A percentile compares a stretch with the other conserved stretches of the same genome.
These are phyloP conservation scores for Lachancea lanzarotensis DNA, from an alignment of 805 yeast species.

Conservation along the genomic window DNA sequence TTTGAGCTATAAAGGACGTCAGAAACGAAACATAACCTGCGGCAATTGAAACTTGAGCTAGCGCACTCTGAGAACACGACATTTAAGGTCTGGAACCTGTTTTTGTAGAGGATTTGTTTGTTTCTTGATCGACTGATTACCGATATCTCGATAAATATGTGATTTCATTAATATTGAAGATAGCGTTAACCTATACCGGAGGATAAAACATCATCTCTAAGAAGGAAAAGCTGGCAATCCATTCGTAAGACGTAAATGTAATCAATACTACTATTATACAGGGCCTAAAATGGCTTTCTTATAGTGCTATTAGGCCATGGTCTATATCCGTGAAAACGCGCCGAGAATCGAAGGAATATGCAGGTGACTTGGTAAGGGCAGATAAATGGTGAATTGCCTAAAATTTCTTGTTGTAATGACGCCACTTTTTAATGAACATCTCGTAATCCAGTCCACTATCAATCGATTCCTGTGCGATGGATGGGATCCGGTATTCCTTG, in stretches of 20 bases:
- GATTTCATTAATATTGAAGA: no score
- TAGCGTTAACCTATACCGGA: no score
- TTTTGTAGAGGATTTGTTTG: not conserved
- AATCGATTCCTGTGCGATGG: slow-evolving; percentile 18
- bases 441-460: slow-evolving; percentile 20
- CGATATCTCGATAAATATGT: no score
- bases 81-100: not conserved
- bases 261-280: no score
- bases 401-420: slow-evolving; percentile 29
- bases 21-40: slow-evolving; percentile 42
- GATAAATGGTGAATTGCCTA: slow-evolving; percentile 3
- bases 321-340: no score
- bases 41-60: slow-evolving; percentile 30
- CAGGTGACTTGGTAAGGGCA: not conserved
- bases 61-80: slow-evolving; percentile 13
- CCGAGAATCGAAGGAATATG: no score
- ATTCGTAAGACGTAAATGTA: not conserved
- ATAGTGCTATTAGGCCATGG: no score
- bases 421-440: slow-evolving; percentile 31
- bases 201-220: no score
- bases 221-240: no score
- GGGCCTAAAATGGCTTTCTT: no score
- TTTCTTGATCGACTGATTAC: no score
- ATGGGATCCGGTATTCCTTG: slow-evolving; percentile 25
- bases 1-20: slow-evolving; percentile 42